Evolutionary conservation across 352 stramenopile species (phyloP).

Genomic region (Pythium plurisporium): DNA sequence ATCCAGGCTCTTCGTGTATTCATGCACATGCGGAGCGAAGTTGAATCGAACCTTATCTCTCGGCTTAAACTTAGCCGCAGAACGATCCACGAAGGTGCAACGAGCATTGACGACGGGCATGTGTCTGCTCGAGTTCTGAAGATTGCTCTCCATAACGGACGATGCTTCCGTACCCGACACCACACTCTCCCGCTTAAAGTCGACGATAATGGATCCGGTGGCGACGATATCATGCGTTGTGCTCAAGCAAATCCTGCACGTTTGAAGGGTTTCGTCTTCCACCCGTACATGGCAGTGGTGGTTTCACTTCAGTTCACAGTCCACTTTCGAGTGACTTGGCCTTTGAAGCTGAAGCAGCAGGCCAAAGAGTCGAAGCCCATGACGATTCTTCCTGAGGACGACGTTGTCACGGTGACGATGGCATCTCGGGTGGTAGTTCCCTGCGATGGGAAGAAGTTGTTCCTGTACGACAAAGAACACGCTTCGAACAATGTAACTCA

Average conservation of each 20-base stretch:
- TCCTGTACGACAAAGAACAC: constrained; percentile 61
- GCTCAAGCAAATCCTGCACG: constrained; percentile 33
- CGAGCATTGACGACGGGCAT: constrained; percentile 45
- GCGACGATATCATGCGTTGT: constrained; percentile 62
- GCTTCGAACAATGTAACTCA: constrained; percentile 11
- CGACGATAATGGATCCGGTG: constrained; percentile 31
- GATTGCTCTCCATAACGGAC: constrained; percentile 86
- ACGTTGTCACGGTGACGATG: constrained; percentile 74
- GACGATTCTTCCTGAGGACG: constrained; percentile 52
- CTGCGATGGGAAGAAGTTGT: constrained; percentile 75
- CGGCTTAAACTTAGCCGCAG: constrained; percentile 61
- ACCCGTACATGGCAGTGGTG: constrained; percentile 76
- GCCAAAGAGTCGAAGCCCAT: constrained; percentile 50
- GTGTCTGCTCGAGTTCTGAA: constrained; percentile 77
- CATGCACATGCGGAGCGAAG: constrained; percentile 66
- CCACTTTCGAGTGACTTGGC: constrained; percentile 73
- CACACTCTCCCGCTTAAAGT: constrained; percentile 67
- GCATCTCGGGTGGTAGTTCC: constrained; percentile 56
- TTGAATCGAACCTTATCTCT: constrained; percentile 59
- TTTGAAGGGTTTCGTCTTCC: constrained; percentile 71
- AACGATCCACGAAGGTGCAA: constrained; percentile 43
- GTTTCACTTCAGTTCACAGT: constrained; percentile 86
- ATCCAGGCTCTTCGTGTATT: constrained; percentile 48
- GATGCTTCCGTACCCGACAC: constrained; percentile 64
- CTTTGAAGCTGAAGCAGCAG: constrained; percentile 58